These are phyloP conservation scores for Blastocystis sp. DNA, from an alignment of 352 stramenopile genomes.

Conservation along the genomic window DNA sequence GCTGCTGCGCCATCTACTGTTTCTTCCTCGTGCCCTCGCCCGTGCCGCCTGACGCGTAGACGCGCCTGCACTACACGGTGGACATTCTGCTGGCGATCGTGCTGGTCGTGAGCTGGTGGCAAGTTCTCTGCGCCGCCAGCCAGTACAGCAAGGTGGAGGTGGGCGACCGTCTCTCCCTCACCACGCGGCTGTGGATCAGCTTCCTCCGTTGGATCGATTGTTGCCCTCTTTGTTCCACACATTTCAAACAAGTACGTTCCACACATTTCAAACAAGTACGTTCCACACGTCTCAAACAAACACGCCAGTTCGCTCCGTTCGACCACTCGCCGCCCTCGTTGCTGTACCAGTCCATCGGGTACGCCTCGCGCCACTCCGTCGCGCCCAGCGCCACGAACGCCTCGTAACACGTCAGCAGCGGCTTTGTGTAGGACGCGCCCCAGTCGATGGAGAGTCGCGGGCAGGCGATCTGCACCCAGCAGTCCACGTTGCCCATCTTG, in stretches of 20 bases:
- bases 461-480: constrained; percentile 98
- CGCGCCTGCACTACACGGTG: neutral
- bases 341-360: constrained; percentile 99
- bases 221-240: constrained; percentile 2
- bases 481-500: constrained; percentile 84
- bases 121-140: neutral
- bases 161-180: neutral
- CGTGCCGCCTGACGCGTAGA: neutral
- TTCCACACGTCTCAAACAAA: constrained; percentile 4
- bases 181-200: constrained; percentile 14
- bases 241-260: neutral
- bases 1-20: neutral
- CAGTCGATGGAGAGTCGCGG: constrained; percentile 96
- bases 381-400: constrained; percentile 88
- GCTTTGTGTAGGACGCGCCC: constrained; percentile 88
- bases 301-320: constrained; percentile 28
- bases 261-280: too few relatives aligned
- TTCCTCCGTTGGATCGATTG: constrained; percentile 29
- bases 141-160: neutral
- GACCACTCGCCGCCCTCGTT: constrained; percentile 88
- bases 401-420: constrained; percentile 93
- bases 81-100: neutral
- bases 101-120: neutral
- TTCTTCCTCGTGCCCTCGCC: neutral
- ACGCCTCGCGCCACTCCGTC: constrained; percentile 78